These are phyloP conservation scores for Maudiozyma serrabonitensis DNA, from an alignment of 805 yeast species.

Conservation along the genomic window DNA sequence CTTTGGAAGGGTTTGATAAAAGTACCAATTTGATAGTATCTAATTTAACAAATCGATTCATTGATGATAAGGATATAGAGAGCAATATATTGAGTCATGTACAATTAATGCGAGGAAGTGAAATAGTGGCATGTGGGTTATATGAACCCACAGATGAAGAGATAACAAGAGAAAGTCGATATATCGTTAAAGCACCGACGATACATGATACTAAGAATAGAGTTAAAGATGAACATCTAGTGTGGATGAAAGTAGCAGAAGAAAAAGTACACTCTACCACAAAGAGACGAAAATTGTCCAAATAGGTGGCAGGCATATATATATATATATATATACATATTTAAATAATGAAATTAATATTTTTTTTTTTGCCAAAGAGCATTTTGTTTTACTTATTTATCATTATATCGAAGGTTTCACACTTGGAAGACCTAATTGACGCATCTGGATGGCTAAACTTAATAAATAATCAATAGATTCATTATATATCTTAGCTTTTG, in stretches of 20 bases:
- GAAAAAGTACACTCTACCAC: neutral
- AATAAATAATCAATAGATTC: conserved; percentile 88
- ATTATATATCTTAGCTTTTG: conserved; percentile 88
- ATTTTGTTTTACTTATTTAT: neutral
- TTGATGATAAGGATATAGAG: neutral
- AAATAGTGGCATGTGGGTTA: conserved; percentile 25
- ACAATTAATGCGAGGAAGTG: conserved; percentile 25
- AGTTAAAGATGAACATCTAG: conserved; percentile 18
- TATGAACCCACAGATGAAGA: conserved; percentile 8
- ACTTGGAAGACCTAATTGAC: conserved; percentile 53
- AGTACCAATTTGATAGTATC: conserved; percentile 45
- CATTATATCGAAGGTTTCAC: conserved; percentile 1
- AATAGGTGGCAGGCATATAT: neutral
- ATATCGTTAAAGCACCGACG: conserved; percentile 9
- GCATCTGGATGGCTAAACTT: conserved; percentile 79
- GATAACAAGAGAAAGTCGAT: neutral
- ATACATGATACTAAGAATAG: conserved; percentile 21
- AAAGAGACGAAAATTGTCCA: conserved; percentile 1
- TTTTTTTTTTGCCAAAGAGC: neutral
- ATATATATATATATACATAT: neutral
- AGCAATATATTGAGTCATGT: conserved; percentile 6
- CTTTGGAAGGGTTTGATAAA: conserved; percentile 53
- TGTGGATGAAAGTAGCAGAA: conserved; percentile 20
- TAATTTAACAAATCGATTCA: neutral
- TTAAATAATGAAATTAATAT: no score